phyloP scores from a whole-genome alignment of 108 stramenopile genomes.

The Aureococcus anophagefferens region DNA sequence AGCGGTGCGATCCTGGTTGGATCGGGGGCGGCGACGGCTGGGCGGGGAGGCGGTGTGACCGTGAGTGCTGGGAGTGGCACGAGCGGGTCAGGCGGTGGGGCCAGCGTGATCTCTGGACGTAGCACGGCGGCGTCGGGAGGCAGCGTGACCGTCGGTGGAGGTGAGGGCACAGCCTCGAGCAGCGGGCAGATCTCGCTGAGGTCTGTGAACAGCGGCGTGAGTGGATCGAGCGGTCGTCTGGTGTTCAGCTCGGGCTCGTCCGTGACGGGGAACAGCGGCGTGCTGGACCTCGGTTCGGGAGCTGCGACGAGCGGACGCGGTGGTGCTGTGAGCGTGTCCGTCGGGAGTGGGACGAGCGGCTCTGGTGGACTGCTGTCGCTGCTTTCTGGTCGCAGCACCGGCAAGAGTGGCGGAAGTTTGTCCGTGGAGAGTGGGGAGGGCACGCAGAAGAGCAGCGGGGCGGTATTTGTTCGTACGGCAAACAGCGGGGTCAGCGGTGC shows the following conservation, averaged over 20 bases:
- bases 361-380: background rate
- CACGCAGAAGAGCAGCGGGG: conserved; percentile 13
- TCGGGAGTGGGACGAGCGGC: background rate
- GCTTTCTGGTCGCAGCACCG: background rate
- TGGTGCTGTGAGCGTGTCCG: background rate
- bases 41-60: background rate
- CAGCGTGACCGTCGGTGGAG: background rate
- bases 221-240: background rate
- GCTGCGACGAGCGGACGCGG: background rate
- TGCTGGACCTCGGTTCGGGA: background rate
- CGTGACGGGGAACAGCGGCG: background rate
- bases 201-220: background rate
- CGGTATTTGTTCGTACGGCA: background rate
- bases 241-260: background rate
- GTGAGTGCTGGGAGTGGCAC: background rate
- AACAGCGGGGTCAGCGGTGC: background rate
- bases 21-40: background rate
- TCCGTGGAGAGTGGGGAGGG: conserved; percentile 13
- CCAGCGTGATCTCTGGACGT: background rate
- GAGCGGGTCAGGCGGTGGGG: background rate
- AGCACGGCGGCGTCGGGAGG: background rate
- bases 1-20: background rate
- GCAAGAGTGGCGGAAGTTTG: conserved; percentile 11
- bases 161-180: background rate
- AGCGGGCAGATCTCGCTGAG: background rate